phyloP scores from a whole-genome alignment of 2,329 filamentous ascomycete species.

The Talaromyces sp. region DNA sequence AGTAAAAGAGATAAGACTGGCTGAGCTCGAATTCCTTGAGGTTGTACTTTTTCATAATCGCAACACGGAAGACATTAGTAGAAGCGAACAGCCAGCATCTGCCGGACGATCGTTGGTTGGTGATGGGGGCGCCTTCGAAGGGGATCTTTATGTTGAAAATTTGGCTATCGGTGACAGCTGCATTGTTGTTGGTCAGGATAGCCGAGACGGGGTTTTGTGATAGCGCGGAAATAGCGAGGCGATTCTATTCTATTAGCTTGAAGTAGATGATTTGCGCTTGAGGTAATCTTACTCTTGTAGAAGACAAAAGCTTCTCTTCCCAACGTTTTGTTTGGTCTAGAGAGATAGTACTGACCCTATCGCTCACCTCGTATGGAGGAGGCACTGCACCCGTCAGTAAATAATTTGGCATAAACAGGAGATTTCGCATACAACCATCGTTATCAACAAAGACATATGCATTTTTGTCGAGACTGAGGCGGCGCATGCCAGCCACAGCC shows the following conservation, averaged over 20 bases:
- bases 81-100: slow-evolving; percentile 90
- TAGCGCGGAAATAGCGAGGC: slow-evolving; percentile 73
- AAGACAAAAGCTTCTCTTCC: slow-evolving; percentile 29
- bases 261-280: not conserved
- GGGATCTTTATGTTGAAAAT: slow-evolving; percentile 82
- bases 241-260: slow-evolving; percentile 48
- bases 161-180: slow-evolving; percentile 68
- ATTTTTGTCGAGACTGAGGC: slow-evolving; percentile 18
- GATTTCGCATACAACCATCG: slow-evolving; percentile 19
- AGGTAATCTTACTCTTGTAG: slow-evolving; percentile 28
- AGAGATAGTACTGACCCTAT: slow-evolving; percentile 23
- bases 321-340: slow-evolving; percentile 28
- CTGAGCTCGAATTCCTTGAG: slow-evolving; percentile 80
- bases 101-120: slow-evolving; percentile 77
- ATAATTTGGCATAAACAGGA: not conserved
- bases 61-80: slow-evolving; percentile 88
- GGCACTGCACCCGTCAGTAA: slow-evolving; percentile 5
- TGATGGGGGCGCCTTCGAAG: slow-evolving; percentile 77
- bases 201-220: slow-evolving; percentile 64
- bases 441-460: slow-evolving; percentile 21
- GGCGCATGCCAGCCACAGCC: slow-evolving; percentile 15
- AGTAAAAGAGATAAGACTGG: slow-evolving; percentile 86
- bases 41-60: slow-evolving; percentile 78
- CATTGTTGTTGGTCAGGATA: slow-evolving; percentile 63
- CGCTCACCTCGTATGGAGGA: slow-evolving; percentile 24